Evolutionary conservation across 495 filamentous ascomycete genomes (phyloP), one percentile per base, ranked within the genome.

Genomic region (Recurvomyces mirabilis): DNA sequence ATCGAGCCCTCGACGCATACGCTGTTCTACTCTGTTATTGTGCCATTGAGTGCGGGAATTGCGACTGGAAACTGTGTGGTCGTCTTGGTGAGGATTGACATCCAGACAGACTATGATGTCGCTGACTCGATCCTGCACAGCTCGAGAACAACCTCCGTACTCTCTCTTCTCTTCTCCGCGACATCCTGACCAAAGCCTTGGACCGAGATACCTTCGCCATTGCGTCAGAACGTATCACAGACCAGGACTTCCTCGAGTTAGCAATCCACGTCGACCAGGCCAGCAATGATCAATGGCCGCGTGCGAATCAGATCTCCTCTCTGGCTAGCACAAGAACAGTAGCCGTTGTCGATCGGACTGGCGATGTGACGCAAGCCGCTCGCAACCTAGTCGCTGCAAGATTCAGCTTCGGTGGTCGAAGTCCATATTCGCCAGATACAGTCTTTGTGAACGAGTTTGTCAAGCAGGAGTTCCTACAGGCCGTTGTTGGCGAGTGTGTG

Each of bases 361-460:
- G 68, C 10, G 59, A 74, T 38, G 37, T 75, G 5, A 36, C 60
- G 13, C 53, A 51, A 11, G 72, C 74, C 1, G 72, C 71, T 5
- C 38, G 61, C 40, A 57, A 60, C 3, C 54, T 78, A 11, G 66
- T 68, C 0, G 55, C 58, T 2, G 69, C 74, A 17, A 58, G 73
- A 10, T 73, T 73, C 42, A 61, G 60, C 13, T 68, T 74, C 12
- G 62, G 64, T 4, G 74, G 73, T 1, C 58, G 55, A 1, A 72
- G 70, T 0, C 60, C 69, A 0, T 75, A 75, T 57, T 64, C 69
- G 3, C 73, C 73, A 1, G 73, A 74, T 52, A 15, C 71, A 3
- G 71, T 76, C 1, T 49, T 76, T 0, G 73, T 78, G 18, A 69
- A 78, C 40, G 72, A 76, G 51, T 76, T 68, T 46, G 63, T 60